phyloP scores from a whole-genome alignment of 352 stramenopile genomes.

The Pythium apleroticum region DNA sequence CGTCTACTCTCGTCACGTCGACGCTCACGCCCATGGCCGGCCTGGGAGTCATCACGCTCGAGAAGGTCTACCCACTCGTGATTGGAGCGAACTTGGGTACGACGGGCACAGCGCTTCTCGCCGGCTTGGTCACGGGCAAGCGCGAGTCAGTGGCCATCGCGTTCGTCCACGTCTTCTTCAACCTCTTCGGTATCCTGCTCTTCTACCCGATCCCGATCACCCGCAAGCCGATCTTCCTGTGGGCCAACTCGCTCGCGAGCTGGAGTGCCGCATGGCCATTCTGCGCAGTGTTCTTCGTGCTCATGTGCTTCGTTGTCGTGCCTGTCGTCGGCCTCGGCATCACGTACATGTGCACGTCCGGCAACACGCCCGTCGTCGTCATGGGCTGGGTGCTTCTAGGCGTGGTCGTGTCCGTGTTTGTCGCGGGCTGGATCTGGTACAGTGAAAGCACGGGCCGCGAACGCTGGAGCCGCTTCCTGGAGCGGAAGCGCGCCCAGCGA shows the following conservation, averaged over 20 bases:
- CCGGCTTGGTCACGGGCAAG: slow-evolving; percentile 58
- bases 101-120: slow-evolving; percentile 67
- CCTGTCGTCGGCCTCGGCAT: slow-evolving; percentile 25
- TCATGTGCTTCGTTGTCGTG: slow-evolving; percentile 22
- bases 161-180: slow-evolving; percentile 81
- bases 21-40: slow-evolving; percentile 69
- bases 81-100: slow-evolving; percentile 86
- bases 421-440: slow-evolving; percentile 20
- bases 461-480: slow-evolving; percentile 24
- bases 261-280: slow-evolving; percentile 32
- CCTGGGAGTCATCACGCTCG: slow-evolving; percentile 63
- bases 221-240: slow-evolving; percentile 52
- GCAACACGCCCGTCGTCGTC: slow-evolving; percentile 3
- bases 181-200: slow-evolving; percentile 71
- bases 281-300: slow-evolving; percentile 26
- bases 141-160: slow-evolving; percentile 61
- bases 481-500: slow-evolving; percentile 25
- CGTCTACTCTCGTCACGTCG: slow-evolving; percentile 73
- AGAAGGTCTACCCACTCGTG: slow-evolving; percentile 77
- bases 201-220: slow-evolving; percentile 83
- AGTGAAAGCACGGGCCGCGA: slow-evolving; percentile 22
- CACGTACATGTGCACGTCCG: slow-evolving; percentile 33
- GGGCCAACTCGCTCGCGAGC: slow-evolving; percentile 39
- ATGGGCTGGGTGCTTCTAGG: slow-evolving; percentile 25
- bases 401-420: slow-evolving; percentile 4